Evolutionary conservation across 768 basidiomycete genomes (phyloP), one percentile per base, ranked within the genome.

Genomic region (Clathrus columnatus): DNA sequence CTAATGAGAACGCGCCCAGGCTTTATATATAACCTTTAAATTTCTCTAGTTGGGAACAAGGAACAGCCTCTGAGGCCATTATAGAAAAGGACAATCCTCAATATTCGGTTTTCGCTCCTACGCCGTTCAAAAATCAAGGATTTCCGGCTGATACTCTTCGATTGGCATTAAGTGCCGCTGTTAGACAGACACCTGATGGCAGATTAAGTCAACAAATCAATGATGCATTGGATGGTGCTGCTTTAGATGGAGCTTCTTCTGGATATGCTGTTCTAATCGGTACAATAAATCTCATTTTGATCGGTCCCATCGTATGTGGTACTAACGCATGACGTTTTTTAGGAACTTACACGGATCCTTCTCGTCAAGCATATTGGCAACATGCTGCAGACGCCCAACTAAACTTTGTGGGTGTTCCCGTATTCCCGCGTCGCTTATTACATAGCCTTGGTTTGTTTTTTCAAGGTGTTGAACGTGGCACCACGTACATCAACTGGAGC

Each of bases 401-500:
- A 5, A 57, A 65, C 45, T 65, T 57, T 47, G 65, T 66, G 18
- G 43, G 53, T 44, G 23, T 17, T 28, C 17, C 4, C 36, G 2
- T 20, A 18, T 30, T 28, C 11, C 26, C 17, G 14, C 21, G 20
- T 32, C 36, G 7, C 27, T n/a, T n/a, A 54, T 2, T 2, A 11
- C 3, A 8, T 10, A 6, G 30, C 27, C 23, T n/a, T 20, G 45
- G 23, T 30, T 36, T 1, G 11, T 1, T 7, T 36, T n/a, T 29
- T 16, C 48, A 24, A 67, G 63, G 21, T 68, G 16, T 57, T 67
- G 36, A 60, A 65, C 41, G 56, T 49, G 16, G 68, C 63, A 5
- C 68, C 67, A 10, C 64, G 67, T n/a, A 65, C 68, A 23, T 60
- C 65, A 5, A 64, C 63, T 5, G 74, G 73, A 14, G 74, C 73